Percentiles rank a stretch among this genome's conserved stretches.
phyloP scores from a whole-genome alignment of 352 stramenopile genomes.

The Hyaloperonospora arabidopsidis region DNA sequence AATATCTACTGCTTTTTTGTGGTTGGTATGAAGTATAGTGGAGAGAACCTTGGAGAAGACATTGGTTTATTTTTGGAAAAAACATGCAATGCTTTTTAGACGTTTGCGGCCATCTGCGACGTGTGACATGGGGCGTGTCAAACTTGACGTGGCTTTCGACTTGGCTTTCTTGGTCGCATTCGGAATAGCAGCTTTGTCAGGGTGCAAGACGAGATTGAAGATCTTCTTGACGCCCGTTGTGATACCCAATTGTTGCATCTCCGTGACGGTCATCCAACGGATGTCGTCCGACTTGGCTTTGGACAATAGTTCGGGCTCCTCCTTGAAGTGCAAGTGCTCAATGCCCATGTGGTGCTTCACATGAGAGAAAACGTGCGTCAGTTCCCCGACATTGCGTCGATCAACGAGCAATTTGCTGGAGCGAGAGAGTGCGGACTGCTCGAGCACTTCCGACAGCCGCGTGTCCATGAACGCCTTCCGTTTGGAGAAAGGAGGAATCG shows the following conservation, averaged over 20 bases:
- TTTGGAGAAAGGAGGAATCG: slow-evolving; percentile 52
- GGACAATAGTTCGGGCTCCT: slow-evolving; percentile 16
- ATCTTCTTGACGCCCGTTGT: slow-evolving; percentile 87
- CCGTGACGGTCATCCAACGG: slow-evolving; percentile 65
- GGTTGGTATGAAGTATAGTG: neutral
- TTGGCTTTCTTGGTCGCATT: slow-evolving; percentile 13
- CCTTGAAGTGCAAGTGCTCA: slow-evolving; percentile 65
- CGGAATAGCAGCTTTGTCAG: slow-evolving; percentile 1
- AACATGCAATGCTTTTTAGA: slow-evolving; percentile 52
- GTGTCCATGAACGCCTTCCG: slow-evolving; percentile 52
- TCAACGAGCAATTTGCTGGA: slow-evolving; percentile 21
- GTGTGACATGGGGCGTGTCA: slow-evolving; percentile 24
- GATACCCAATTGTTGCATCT: slow-evolving; percentile 78
- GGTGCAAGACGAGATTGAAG: slow-evolving; percentile 40
- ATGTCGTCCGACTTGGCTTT: slow-evolving; percentile 17
- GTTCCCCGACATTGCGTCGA: slow-evolving; percentile 54
- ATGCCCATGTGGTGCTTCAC: slow-evolving; percentile 88
- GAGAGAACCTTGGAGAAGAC: slow-evolving; percentile 6
- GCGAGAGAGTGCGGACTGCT: slow-evolving; percentile 13
- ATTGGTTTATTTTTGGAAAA: slow-evolving; percentile 62
- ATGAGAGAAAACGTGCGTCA: slow-evolving; percentile 87
- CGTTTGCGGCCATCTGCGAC: slow-evolving; percentile 39
- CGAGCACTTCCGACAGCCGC: slow-evolving; percentile 33
- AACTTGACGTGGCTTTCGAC: slow-evolving; percentile 7
- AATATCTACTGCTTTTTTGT: neutral